Conservation (phyloP, 2,329 filamentous ascomycete genomes). For the Dothideomycetes sp. region DNA sequence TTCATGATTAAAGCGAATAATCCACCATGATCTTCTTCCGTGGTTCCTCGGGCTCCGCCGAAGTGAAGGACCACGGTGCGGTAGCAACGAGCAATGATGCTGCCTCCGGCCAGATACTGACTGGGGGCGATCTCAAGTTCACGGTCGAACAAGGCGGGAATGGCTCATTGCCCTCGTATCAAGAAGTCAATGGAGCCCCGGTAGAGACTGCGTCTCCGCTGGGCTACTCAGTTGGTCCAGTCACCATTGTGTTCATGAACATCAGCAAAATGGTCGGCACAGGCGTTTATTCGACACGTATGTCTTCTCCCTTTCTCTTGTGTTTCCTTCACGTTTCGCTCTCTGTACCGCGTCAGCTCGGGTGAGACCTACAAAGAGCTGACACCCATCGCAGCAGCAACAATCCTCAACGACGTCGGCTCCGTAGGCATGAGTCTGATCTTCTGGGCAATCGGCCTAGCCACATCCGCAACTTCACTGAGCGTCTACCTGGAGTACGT, state of each 20-base stretch:
- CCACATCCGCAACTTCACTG: conserved; percentile 39
- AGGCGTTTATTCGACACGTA: conserved; percentile 54
- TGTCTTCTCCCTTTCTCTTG: too few species aligned
- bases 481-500: conserved; percentile 53
- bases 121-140: too few species aligned
- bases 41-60: too few species aligned
- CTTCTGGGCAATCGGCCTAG: conserved; percentile 31
- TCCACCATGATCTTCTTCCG: too few species aligned
- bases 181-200: conserved; percentile 51
- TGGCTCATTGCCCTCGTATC: conserved; percentile 39
- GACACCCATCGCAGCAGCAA: conserved; percentile 42
- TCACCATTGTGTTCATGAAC: conserved; percentile 50
- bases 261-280: conserved; percentile 52
- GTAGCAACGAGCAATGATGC: too few species aligned
- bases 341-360: too few species aligned
- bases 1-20: too few species aligned
- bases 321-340: too few species aligned
- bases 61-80: too few species aligned
- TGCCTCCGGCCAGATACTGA: too few species aligned
- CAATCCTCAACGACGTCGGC: conserved; percentile 48
- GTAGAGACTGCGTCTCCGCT: conserved; percentile 49
- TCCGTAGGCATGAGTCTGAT: conserved; percentile 52
- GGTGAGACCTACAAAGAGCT: too few species aligned
- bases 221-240: conserved; percentile 45
- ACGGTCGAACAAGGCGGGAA: conserved; percentile 37